Evolutionary conservation across 2,329 filamentous ascomycete species (phyloP).

Genomic region (Dissoconium aciculare): DNA sequence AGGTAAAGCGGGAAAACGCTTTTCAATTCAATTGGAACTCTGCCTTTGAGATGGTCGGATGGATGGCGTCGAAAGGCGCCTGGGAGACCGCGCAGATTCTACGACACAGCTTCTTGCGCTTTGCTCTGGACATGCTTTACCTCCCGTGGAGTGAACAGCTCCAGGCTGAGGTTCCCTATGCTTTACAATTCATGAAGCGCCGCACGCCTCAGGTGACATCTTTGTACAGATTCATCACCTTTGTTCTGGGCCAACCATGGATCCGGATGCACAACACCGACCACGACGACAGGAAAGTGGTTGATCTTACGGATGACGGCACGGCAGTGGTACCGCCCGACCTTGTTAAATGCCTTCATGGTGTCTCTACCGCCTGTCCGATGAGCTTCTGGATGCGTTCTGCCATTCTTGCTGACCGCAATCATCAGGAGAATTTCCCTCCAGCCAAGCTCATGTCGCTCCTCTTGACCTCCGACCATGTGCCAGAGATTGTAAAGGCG

Average conservation of each 20-base stretch:
- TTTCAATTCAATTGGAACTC: too few relatives aligned
- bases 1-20: too few relatives aligned
- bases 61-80: too few relatives aligned
- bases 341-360: constrained; percentile 1
- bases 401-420: constrained; percentile 1
- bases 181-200: constrained; percentile 4
- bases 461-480: constrained; percentile 4
- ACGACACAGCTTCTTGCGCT: constrained; percentile 10
- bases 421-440: constrained; percentile 8
- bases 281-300: constrained; percentile 2
- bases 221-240: constrained; percentile 9
- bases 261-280: too few relatives aligned
- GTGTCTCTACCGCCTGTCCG: constrained; percentile 1
- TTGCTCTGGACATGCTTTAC: constrained; percentile 10
- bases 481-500: background rate
- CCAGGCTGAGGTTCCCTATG: constrained; percentile 6
- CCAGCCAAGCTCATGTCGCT: constrained; percentile 13
- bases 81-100: constrained; percentile 10
- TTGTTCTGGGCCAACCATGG: too few relatives aligned
- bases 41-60: too few relatives aligned
- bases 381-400: background rate
- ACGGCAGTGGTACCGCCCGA: constrained; percentile 5
- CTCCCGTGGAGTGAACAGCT: constrained; percentile 4
- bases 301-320: constrained; percentile 1
- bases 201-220: constrained; percentile 6